Base-by-base conservation (phyloP, 2,329 filamentous ascomycete genomes). In the Thielaviopsis populi region DNA sequence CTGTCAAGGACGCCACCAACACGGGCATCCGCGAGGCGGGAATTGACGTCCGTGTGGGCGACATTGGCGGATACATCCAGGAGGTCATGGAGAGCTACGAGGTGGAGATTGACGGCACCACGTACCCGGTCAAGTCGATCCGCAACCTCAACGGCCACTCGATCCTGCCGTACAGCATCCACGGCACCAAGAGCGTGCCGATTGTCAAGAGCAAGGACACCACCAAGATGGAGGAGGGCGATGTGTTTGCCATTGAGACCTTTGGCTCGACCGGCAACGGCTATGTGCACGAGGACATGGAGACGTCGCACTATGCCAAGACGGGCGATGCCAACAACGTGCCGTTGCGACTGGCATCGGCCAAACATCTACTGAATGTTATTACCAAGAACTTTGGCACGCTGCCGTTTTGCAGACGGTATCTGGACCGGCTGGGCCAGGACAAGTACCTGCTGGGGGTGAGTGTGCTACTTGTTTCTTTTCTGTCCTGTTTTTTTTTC, bases 351-450 rank as follows among this genome's bases (percentile, higher is more conserved):
- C 76, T 91, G 59, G 81, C 84, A 10, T 91, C 88, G 50, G 89
- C 89, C 50, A 90, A 89, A 75, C 85, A 83, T 59, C 77, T 95
- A 61, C 77, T 94, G 68, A 91, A 83, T 70, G 85, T 88, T 30
- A 95, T 95, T 74, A 90, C 87, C 74, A 92, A 92, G 79, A 94
- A 94, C 74, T 95, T 95, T 71, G 87, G 88, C 67, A 94, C 89
- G 0, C 75, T 95, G 67, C 88, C 89, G 1, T 95, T 88, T 74
- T 94, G 88, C 74, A 80, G 89, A 68, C 83, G 90, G 69, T 95
- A 94, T 71, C 78, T 95, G 66, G 89, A 95, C 74, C 84, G 89
- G 63, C 74, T 95, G 17, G 89, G 89, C n/a, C 87, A 91, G 72
- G 88, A 95, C 66, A 94, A 94, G 74, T 95, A 95, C 72, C 80